Percentiles rank a stretch among this genome's conserved stretches.
These are phyloP conservation scores for Sequoiadendron giganteum DNA, from an alignment of 75 land plant genomes.

Conservation along the genomic window DNA sequence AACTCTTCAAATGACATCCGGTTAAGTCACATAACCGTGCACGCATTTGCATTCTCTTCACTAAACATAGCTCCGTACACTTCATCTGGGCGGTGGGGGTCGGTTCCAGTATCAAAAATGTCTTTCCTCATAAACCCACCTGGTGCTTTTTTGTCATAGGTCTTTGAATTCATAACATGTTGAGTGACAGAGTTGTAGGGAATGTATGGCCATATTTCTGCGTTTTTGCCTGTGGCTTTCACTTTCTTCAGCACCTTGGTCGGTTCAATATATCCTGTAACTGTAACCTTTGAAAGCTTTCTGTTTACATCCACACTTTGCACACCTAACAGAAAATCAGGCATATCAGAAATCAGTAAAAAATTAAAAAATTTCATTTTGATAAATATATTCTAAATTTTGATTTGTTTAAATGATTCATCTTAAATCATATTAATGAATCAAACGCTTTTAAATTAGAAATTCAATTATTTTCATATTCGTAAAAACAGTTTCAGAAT, in stretches of 20 bases:
- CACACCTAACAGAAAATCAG: constrained; percentile 18
- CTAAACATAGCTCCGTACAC: constrained; percentile 45
- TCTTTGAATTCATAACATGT: constrained; percentile 15
- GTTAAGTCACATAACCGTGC: constrained; percentile 56
- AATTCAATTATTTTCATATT: neutral
- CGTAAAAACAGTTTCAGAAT: neutral
- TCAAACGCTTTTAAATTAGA: no score
- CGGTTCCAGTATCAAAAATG: neutral
- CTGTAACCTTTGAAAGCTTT: constrained; percentile 52
- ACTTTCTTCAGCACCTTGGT: constrained; percentile 43
- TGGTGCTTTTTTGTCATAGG: constrained; percentile 52
- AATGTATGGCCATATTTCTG: constrained; percentile 52
- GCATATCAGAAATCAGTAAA: neutral
- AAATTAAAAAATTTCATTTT: neutral
- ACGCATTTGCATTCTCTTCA: constrained; percentile 70
- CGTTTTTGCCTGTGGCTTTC: constrained; percentile 29
- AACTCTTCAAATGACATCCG: neutral
- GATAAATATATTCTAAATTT: no score
- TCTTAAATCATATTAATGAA: no score
- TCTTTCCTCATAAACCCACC: constrained; percentile 1
- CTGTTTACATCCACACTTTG: constrained; percentile 38
- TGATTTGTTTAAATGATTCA: no score
- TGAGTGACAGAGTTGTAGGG: constrained; percentile 26
- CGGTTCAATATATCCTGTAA: constrained; percentile 37
- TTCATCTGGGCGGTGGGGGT: constrained; percentile 26